These are phyloP conservation scores for Rugosomyces carneus DNA, from an alignment of 1,284 basidiomycete species.

Conservation along the genomic window DNA sequence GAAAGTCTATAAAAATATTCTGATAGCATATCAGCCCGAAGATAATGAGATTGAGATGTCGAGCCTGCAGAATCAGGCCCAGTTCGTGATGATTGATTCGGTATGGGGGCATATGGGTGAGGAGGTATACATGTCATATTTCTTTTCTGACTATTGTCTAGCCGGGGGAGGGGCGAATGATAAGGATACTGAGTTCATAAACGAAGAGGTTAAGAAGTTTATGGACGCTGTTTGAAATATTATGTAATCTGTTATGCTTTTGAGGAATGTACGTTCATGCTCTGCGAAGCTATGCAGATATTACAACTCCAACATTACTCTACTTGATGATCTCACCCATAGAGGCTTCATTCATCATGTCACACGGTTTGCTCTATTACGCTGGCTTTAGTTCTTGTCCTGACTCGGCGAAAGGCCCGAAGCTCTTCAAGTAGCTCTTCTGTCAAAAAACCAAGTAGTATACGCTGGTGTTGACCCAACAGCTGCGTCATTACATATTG, in stretches of 20 bases:
- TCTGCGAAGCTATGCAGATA: conserved; percentile 10
- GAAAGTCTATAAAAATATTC: not conserved
- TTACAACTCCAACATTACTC: conserved; percentile 14
- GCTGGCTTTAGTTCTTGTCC: not conserved
- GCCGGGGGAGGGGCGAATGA: conserved; percentile 37
- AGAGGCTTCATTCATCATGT: conserved; percentile 45
- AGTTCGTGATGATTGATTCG: conserved; percentile 45
- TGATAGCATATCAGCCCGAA: conserved; percentile 37
- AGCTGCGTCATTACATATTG: conserved; percentile 84
- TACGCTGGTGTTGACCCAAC: conserved; percentile 95
- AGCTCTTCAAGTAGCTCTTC: conserved; percentile 31
- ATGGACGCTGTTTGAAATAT: conserved; percentile 19
- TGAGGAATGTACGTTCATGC: conserved; percentile 1
- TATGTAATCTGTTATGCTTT: conserved; percentile 2
- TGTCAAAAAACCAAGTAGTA: conserved; percentile 44
- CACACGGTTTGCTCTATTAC: conserved; percentile 28
- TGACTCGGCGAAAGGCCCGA: conserved; percentile 25
- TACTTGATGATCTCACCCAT: conserved; percentile 35
- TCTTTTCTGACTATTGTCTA: conserved; percentile 10
- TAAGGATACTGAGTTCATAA: conserved; percentile 32
- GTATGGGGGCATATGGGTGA: conserved; percentile 54
- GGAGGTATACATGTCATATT: conserved; percentile 12
- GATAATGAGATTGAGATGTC: conserved; percentile 47
- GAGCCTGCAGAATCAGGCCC: conserved; percentile 34
- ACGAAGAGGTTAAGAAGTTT: conserved; percentile 32